Evolutionary conservation across 495 filamentous ascomycete species (phyloP), one percentile per base, ranked within the genome.

Genomic region (Staphylotrichum longicolle): DNA sequence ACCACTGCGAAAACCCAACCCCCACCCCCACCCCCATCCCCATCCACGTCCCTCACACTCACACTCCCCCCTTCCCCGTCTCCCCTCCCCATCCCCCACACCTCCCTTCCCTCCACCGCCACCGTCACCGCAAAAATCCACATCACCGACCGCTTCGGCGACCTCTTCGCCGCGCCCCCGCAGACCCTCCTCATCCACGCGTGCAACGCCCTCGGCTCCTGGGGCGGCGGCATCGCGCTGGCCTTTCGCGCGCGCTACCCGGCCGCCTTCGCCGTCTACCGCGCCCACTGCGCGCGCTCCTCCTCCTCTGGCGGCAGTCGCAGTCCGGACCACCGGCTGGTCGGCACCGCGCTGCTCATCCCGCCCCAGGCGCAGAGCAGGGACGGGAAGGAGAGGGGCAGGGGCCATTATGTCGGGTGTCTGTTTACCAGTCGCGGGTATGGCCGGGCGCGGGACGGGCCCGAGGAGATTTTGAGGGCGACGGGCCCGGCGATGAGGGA

Each of bases 101-200:
- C 20, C 20, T 27, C 20, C 20, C 20, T 27, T 1, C 20, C 20
- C 20, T 27, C 20, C 20, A 27, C 20, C 20, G 20, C 20, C 20
- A 27, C 20, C 20, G 20, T 1, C 20, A 27, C 44, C 15, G 15
- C 27, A 61, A 57, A 32, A 11, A 55, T 69, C 61, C 60, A 35
- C 53, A 45, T 68, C 37, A 48, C 49, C 34, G 50, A 67, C 35
- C 44, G 60, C 7, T 11, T 27, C 1, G 65, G 63, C 55, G 57
- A 74, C 58, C 44, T 71, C 48, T 73, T 73, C 60, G 42, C 55
- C 30, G 65, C 65, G n/a, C 68, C 70, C 6, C 58, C 63, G 15
- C 49, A 60, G 42, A 54, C 66, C 6, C 57, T 71, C 41, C 59
- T 74, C 45, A 73, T 72, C 61, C 65, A 70, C 65, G 63, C 70